These are phyloP conservation scores for Sphaerostilbella broomeana DNA, from an alignment of 2,329 filamentous ascomycete species.

Conservation along the genomic window DNA sequence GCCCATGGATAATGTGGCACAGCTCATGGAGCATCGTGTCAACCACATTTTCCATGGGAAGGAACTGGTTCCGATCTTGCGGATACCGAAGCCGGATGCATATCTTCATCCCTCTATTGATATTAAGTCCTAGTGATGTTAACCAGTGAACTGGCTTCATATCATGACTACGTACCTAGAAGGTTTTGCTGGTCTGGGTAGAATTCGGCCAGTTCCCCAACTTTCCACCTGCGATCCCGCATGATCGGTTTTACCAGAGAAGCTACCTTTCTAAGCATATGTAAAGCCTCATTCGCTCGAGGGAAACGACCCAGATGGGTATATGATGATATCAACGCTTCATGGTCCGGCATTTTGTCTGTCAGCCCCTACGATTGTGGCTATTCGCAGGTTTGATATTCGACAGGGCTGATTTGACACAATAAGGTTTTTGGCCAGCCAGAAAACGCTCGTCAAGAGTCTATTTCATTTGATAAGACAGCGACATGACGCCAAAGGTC, in stretches of 20 bases:
- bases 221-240: slow-evolving; percentile 75
- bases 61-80: slow-evolving; percentile 66
- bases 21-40: slow-evolving; percentile 95
- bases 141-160: neutral
- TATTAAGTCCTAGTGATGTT: slow-evolving; percentile 57
- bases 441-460: too few relatives aligned
- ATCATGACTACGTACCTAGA: slow-evolving; percentile 45
- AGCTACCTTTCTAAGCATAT: slow-evolving; percentile 69
- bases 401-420: too few relatives aligned
- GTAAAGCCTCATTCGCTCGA: slow-evolving; percentile 43
- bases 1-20: slow-evolving; percentile 77
- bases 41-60: slow-evolving; percentile 71
- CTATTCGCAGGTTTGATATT: neutral
- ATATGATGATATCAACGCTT: slow-evolving; percentile 41
- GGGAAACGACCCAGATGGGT: slow-evolving; percentile 43
- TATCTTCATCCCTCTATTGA: slow-evolving; percentile 70
- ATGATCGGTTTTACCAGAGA: slow-evolving; percentile 93
- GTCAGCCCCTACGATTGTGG: neutral
- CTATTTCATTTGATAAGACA: too few relatives aligned
- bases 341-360: slow-evolving; percentile 20
- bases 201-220: slow-evolving; percentile 77
- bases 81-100: slow-evolving; percentile 75
- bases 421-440: too few relatives aligned
- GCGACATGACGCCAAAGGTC: slow-evolving; percentile 2
- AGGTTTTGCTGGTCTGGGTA: slow-evolving; percentile 68